Conservation (phyloP, 108 stramenopile species). For the Stephanodiscus triporus region DNA sequence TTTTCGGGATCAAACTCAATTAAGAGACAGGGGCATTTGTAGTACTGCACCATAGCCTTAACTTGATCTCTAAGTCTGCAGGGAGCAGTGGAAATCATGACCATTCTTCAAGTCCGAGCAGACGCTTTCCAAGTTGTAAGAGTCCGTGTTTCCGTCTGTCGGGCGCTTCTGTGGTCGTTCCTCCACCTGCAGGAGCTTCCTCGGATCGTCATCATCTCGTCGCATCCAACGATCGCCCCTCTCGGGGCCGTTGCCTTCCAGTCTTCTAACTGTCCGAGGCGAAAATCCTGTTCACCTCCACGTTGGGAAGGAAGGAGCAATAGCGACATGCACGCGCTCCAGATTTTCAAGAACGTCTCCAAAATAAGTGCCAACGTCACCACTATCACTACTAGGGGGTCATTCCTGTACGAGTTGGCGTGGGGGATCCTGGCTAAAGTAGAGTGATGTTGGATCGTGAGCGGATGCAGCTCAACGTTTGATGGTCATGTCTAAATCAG, state of each 20-base stretch:
- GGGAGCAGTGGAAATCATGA: too few relatives aligned
- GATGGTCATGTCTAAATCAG: not conserved
- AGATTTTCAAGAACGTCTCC: constrained; percentile 5
- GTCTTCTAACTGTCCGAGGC: constrained; percentile 69
- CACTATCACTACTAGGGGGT: constrained; percentile 17
- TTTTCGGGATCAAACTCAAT: constrained; percentile 95
- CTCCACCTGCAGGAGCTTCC: not conserved
- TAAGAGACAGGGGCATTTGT: constrained; percentile 87
- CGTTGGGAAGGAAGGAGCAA: constrained; percentile 86
- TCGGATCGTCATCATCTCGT: constrained; percentile 21
- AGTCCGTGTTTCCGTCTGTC: not conserved
- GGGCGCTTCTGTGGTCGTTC: not conserved
- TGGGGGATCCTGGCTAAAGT: constrained; percentile 78
- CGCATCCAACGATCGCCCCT: constrained; percentile 48
- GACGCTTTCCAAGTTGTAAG: not conserved
- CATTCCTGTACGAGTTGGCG: constrained; percentile 83
- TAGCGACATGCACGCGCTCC: constrained; percentile 81
- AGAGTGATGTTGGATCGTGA: not conserved
- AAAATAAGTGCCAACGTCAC: not conserved
- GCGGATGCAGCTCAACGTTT: not conserved
- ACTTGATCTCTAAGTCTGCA: constrained; percentile 93
- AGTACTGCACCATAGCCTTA: constrained; percentile 92
- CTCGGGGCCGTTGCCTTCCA: constrained; percentile 43
- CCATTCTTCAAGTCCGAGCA: constrained; percentile 4
- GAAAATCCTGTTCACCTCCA: constrained; percentile 74